These are phyloP conservation scores for Hevea brasiliensis DNA, from an alignment of 345 rosid genomes.

Conservation along the genomic window DNA sequence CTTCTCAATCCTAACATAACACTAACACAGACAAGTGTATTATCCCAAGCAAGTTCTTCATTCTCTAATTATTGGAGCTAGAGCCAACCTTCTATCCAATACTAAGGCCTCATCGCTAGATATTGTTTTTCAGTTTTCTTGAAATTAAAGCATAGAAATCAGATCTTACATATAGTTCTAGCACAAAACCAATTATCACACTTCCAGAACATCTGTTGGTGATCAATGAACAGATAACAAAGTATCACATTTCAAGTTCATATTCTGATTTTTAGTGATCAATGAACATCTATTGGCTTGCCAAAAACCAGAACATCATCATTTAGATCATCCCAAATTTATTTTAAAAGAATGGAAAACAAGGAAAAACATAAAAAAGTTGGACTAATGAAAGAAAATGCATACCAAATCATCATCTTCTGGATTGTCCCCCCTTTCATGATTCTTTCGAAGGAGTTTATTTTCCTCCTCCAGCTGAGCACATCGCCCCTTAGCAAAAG, in stretches of 20 bases:
- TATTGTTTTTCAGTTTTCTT: background rate
- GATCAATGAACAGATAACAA: background rate
- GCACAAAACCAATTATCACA: background rate
- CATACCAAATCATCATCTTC: slow-evolving; percentile 40
- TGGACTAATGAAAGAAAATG: background rate
- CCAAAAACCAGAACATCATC: background rate
- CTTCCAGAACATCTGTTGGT: too few relatives aligned
- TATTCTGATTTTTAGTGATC: background rate
- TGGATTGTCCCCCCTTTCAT: slow-evolving; percentile 26
- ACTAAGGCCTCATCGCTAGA: background rate
- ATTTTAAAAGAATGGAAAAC: background rate
- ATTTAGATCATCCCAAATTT: background rate
- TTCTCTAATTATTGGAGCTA: background rate
- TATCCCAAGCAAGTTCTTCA: background rate
- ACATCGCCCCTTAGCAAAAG: slow-evolving; percentile 38
- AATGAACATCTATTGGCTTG: background rate
- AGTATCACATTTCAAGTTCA: slow-evolving; percentile 1
- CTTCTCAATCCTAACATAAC: background rate
- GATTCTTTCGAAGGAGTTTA: slow-evolving; percentile 31
- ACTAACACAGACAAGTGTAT: background rate
- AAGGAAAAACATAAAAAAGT: background rate
- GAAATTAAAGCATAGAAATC: background rate
- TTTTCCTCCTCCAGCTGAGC: slow-evolving; percentile 42
- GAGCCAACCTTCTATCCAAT: background rate
- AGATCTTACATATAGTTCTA: background rate